Conservation (phyloP, 176 grass and related monocot genomes). For the Lolium perenne region DNA sequence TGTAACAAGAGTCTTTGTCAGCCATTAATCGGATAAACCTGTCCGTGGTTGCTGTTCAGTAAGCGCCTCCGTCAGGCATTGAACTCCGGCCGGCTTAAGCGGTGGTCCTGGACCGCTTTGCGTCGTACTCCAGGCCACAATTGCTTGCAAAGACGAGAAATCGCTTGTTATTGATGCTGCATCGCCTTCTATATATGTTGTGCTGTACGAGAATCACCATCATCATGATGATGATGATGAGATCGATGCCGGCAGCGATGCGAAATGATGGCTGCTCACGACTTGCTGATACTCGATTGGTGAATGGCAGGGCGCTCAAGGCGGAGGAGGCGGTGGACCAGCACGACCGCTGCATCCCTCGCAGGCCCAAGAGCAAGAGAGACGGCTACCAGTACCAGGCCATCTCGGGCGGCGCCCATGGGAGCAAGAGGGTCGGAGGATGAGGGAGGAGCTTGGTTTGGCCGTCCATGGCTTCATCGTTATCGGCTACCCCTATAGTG, state of each 20-base stretch:
- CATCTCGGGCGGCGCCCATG: conserved; percentile 42
- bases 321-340: conserved; percentile 60
- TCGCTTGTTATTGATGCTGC: not conserved
- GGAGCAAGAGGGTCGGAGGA: conserved; percentile 44
- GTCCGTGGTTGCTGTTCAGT: not conserved
- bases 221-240: conserved; percentile 12
- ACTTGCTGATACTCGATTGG: not conserved
- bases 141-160: not conserved
- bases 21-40: not conserved
- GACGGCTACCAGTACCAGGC: conserved; percentile 64
- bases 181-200: not conserved
- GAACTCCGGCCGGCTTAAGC: conserved; percentile 20
- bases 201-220: conserved; percentile 8
- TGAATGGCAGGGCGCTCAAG: conserved; percentile 61
- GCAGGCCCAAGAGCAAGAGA: conserved; percentile 61
- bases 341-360: conserved; percentile 75
- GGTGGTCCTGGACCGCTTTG: conserved; percentile 13
- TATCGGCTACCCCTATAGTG: no score
- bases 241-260: not conserved
- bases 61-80: conserved; percentile 38
- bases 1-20: conserved; percentile 29
- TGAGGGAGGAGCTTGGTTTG: not conserved
- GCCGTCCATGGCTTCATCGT: not conserved
- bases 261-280: not conserved
- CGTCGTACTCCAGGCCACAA: conserved; percentile 16